phyloP scores from a whole-genome alignment of 2,329 filamentous ascomycete genomes.

The Ascochyta koolunga region DNA sequence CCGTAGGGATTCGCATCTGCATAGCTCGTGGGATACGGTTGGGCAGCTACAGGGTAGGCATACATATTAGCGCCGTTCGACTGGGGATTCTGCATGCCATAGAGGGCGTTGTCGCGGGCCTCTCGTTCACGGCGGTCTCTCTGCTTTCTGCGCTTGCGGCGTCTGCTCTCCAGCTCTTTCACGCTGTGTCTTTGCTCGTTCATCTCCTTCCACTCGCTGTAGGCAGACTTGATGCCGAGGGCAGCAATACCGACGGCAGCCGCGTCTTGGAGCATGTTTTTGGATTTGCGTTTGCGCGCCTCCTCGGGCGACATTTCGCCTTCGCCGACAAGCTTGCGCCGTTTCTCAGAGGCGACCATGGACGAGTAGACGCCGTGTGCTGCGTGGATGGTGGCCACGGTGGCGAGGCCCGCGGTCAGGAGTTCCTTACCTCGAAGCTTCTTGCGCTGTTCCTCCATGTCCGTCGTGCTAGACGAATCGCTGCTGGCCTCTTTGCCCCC shows the following conservation, averaged over 20 bases:
- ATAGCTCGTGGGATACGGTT: conserved; percentile 49
- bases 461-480: conserved; percentile 61
- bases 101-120: conserved; percentile 51
- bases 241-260: conserved; percentile 71
- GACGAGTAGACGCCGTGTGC: conserved; percentile 68
- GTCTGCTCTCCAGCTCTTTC: conserved; percentile 60
- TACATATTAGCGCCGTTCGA: conserved; percentile 45
- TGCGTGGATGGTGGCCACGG: conserved; percentile 72
- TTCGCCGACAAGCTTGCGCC: conserved; percentile 64
- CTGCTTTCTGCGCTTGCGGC: conserved; percentile 53
- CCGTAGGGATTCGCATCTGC: conserved; percentile 55
- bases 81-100: conserved; percentile 39
- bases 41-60: conserved; percentile 46
- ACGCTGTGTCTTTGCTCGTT: conserved; percentile 65
- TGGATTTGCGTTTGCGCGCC: conserved; percentile 66
- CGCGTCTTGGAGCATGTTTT: conserved; percentile 68
- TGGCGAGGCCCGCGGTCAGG: conserved; percentile 69
- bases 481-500: conserved; percentile 32
- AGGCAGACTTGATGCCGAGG: conserved; percentile 70
- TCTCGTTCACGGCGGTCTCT: conserved; percentile 51
- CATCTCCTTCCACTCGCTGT: conserved; percentile 71
- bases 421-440: conserved; percentile 71
- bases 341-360: conserved; percentile 67
- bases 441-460: conserved; percentile 67
- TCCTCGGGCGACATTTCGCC: conserved; percentile 68